Conservation (phyloP, 371 early-diverging fungal genomes). For the Haplosporangium sp. region DNA sequence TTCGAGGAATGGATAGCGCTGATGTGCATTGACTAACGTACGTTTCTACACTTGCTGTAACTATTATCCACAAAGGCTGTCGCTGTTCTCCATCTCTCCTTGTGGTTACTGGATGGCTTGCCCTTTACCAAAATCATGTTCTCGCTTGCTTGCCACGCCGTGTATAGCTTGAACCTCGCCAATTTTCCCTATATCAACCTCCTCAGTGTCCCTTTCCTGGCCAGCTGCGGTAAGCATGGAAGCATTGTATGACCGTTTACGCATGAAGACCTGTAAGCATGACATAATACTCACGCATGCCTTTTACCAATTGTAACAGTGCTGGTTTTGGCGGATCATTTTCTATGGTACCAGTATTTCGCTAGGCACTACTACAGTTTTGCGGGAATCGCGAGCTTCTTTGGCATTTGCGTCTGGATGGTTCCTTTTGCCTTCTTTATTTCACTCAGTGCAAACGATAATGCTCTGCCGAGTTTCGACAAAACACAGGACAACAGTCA, state of each 20-base stretch:
- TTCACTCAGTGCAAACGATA: conserved; percentile 87
- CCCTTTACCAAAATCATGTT: conserved; percentile 73
- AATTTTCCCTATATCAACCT: conserved; percentile 81
- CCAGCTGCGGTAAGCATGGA: conserved; percentile 69
- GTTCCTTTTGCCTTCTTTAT: conserved; percentile 90
- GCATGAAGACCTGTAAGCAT: not conserved
- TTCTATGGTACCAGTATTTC: conserved; percentile 90
- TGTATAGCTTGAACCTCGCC: conserved; percentile 76
- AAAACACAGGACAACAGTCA: conserved; percentile 24
- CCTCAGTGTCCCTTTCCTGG: conserved; percentile 70
- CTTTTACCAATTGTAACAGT: conserved; percentile 56
- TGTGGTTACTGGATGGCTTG: conserved; percentile 76
- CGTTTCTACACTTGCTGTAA: not conserved
- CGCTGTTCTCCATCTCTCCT: conserved; percentile 68
- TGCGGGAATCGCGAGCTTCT: conserved; percentile 86
- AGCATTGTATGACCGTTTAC: not conserved
- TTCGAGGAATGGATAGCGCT: not conserved
- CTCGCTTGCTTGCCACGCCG: conserved; percentile 74
- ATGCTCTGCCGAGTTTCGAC: conserved; percentile 79
- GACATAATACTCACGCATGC: not conserved
- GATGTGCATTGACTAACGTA: not conserved
- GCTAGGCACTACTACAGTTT: conserved; percentile 73
- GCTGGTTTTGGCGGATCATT: conserved; percentile 84
- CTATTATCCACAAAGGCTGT: conserved; percentile 56
- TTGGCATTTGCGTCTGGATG: conserved; percentile 88